Evolutionary conservation across 208 protist species (phyloP), one percentile per base, ranked within the genome.

Genomic region (Leishmania aethiopica): DNA sequence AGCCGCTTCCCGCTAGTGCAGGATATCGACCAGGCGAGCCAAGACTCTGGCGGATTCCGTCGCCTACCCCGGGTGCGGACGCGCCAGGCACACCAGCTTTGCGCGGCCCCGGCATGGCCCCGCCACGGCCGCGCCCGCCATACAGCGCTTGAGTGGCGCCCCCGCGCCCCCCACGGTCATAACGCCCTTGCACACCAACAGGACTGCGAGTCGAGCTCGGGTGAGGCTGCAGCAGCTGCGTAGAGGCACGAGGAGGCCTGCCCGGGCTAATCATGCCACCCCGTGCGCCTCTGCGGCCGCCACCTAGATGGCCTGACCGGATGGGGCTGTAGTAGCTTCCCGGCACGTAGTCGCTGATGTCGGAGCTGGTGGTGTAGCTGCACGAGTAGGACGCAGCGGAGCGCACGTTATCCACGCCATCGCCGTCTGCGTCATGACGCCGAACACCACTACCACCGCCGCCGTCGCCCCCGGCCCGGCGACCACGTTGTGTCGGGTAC

Each of bases 251-350:
- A 47, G 1, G 3, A 72, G 40, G 25, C n/a, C 40, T 72, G 40
- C 67, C 70, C 4, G 40, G 42, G 32, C 35, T 77, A n/a, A 22
- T 47, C 51, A 35, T 77, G 51, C 51, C n/a, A 42, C 51, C 51
- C 47, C n/a, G 73, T 28, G 73, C n/a, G n/a, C 51, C 35, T 35
- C 73, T 60, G 6, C 51, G 51, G 19, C 49, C 19, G 3, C 57
- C 75, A 28, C 75, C 6, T 35, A 1, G 40, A 45, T 51, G 13
- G 3, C 1, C n/a, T 32, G 53, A 32, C 28, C 75, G 76, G 59
- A 75, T 67, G 45, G 83, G 72, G 66, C 84, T 81, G 75, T 73
- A 83, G 81, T 80, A 85, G 78, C 75, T 84, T 19, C 84, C 76
- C 1, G 67, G 74, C 17, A 77, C 49, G 75, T 84, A 81, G 77